Evolutionary conservation across 2,329 filamentous ascomycete genomes (phyloP).

Genomic region (Amauroascus verrucosus): DNA sequence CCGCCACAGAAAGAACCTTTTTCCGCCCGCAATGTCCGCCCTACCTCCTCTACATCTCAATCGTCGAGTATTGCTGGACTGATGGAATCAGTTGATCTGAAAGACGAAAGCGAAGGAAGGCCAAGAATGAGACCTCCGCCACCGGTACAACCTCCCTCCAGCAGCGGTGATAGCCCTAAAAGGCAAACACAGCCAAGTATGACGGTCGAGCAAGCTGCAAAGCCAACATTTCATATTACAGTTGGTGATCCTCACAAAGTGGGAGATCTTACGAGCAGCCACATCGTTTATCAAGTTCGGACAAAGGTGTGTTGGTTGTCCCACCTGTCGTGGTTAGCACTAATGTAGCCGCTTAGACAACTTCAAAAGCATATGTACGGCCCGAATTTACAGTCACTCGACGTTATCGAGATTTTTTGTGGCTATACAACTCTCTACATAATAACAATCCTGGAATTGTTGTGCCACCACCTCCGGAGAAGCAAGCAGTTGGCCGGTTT

Average conservation of each 20-base stretch:
- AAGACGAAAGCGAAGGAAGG: slow-evolving; percentile 53
- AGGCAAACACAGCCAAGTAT: slow-evolving; percentile 63
- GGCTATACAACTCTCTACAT: slow-evolving; percentile 92
- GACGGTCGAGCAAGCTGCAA: slow-evolving; percentile 84
- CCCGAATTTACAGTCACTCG: slow-evolving; percentile 87
- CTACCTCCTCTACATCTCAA: slow-evolving; percentile 35
- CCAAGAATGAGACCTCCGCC: slow-evolving; percentile 55
- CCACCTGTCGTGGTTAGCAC: background rate
- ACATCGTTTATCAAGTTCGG: slow-evolving; percentile 93
- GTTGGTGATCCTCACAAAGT: slow-evolving; percentile 98
- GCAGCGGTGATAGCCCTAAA: slow-evolving; percentile 35
- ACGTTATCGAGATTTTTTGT: slow-evolving; percentile 91
- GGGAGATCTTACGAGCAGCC: slow-evolving; percentile 88
- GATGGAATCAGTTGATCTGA: slow-evolving; percentile 59
- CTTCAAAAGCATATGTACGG: slow-evolving; percentile 89
- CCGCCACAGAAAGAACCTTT: slow-evolving; percentile 51
- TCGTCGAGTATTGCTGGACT: slow-evolving; percentile 42
- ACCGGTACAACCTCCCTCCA: slow-evolving; percentile 45
- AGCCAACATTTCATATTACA: slow-evolving; percentile 78
- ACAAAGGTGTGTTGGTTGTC: slow-evolving; percentile 57
- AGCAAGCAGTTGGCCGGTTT: slow-evolving; percentile 92
- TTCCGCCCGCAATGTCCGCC: slow-evolving; percentile 29
- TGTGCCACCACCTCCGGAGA: slow-evolving; percentile 90
- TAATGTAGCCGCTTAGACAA: slow-evolving; percentile 51
- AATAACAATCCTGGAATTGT: slow-evolving; percentile 91